A percentile compares a stretch with the other conserved stretches of the same genome.
These are phyloP conservation scores for Boletus rubroflammeus DNA, from an alignment of 768 basidiomycete species.

Conservation along the genomic window DNA sequence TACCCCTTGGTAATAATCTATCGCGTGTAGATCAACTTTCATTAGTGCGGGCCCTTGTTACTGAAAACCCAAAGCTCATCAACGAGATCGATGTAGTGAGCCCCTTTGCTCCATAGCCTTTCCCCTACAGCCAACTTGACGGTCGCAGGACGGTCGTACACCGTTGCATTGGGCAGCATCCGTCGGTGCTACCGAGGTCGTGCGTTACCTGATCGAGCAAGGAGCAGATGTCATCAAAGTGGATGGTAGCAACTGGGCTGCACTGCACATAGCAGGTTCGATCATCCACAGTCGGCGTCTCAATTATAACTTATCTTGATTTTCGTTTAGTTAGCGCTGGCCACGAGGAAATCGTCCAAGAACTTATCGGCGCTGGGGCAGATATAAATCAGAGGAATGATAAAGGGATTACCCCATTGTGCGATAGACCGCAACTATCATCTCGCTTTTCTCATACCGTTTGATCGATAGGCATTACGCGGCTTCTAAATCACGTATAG, in stretches of 20 bases:
- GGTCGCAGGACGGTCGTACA: conserved; percentile 66
- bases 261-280: conserved; percentile 76
- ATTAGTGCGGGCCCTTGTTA: conserved; percentile 61
- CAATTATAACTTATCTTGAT: not conserved
- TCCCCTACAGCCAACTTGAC: not conserved
- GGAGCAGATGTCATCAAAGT: conserved; percentile 60
- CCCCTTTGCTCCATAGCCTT: not conserved
- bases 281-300: not conserved
- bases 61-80: conserved; percentile 58
- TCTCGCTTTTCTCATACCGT: conserved; percentile 5
- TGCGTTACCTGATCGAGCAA: conserved; percentile 64
- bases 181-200: conserved; percentile 65
- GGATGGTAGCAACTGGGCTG: conserved; percentile 71
- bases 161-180: conserved; percentile 86
- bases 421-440: conserved; percentile 22
- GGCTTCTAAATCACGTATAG: conserved; percentile 85
- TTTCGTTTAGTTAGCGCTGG: conserved; percentile 69
- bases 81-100: conserved; percentile 62
- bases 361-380: conserved; percentile 79
- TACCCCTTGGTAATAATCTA: not conserved
- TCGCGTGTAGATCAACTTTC: conserved; percentile 58
- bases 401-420: conserved; percentile 84
- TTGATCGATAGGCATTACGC: conserved; percentile 72
- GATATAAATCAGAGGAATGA: conserved; percentile 77
- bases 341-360: conserved; percentile 66